Base-by-base conservation (phyloP, 805 yeast genomes). In the Wickerhamomyces canadensis region DNA sequence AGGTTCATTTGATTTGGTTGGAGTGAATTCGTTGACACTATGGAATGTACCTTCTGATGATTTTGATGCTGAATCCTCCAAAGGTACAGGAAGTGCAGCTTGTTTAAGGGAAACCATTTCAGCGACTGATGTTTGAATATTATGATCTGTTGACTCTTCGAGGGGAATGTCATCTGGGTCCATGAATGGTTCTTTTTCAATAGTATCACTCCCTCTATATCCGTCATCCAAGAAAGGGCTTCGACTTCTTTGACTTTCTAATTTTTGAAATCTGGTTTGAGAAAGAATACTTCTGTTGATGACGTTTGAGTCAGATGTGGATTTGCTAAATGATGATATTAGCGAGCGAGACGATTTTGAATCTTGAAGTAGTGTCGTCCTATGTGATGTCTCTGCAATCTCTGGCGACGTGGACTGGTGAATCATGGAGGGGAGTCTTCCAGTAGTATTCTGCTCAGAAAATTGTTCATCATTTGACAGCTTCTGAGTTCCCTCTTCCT, bases 141-240 rank as follows among this genome's bases (percentile, higher is more conserved):
- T 51, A 33, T 54, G 55, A 34, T 51, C 55, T 4, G 57, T 54
- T 16, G 57, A 52, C 24, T 53, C 58, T 38, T 51, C 58, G 14
- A 54, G 43, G n/a, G 58, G 58, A 10, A 22, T 48, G 29, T 54
- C 58, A 31, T 48, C 45, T 4, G 44, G 31, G 0, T 35, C 43
- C 18, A 44, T 34, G 1, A 39, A 14, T 4, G 27, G 28, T 9
- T 33, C 43, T 11, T 34, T 4, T 4, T 21, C 38, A 14, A 51
- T 44, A 9, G 36, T 34, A 32, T 49, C 54, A 9, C 39, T 18
- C 2, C 54, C 55, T 28, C 38, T 36, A 23, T 47, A 47, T 9
- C 19, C 25, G 2, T 38, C 38, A 38, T 54, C 58, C 10, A 54
- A 28, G 34, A 54, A 54, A 8, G 58, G 58, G 19, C 56, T 51